phyloP scores from a whole-genome alignment of 352 stramenopile species.

The Phytophthora cactorum region DNA sequence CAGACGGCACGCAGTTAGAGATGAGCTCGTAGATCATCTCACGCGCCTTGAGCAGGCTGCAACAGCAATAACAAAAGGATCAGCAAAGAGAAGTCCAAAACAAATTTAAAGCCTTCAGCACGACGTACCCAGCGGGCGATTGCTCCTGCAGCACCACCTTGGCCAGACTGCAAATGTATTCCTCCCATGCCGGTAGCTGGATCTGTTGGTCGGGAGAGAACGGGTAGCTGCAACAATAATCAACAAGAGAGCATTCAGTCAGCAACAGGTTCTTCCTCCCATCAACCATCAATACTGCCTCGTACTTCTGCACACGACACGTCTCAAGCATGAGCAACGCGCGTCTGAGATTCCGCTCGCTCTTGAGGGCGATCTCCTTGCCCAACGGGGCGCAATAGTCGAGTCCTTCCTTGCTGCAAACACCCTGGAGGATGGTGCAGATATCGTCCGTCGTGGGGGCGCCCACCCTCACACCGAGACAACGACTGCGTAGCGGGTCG shows the following conservation, averaged over 20 bases:
- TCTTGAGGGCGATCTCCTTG: conserved; percentile 92
- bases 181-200: conserved; percentile 95
- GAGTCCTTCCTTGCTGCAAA: conserved; percentile 93
- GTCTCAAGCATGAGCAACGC: conserved; percentile 98
- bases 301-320: conserved; percentile 80
- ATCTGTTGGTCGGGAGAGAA: conserved; percentile 86
- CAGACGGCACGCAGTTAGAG: conserved; percentile 98
- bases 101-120: not conserved
- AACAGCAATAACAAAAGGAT: conserved; percentile 5
- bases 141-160: conserved; percentile 96
- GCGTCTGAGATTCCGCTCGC: conserved; percentile 95
- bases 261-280: not conserved
- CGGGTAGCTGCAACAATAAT: conserved; percentile 67
- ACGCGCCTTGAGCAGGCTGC: conserved; percentile 90
- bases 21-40: conserved; percentile 99
- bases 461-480: conserved; percentile 94
- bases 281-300: not conserved
- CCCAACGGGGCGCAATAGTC: conserved; percentile 89
- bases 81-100: not conserved
- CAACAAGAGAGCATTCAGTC: not conserved
- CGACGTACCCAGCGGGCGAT: conserved; percentile 85
- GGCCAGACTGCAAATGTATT: conserved; percentile 96
- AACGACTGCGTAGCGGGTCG: conserved; percentile 96
- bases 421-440: conserved; percentile 86
- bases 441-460: conserved; percentile 93